Conservation (phyloP, 345 rosid species). For the Ailanthus altissimus region DNA sequence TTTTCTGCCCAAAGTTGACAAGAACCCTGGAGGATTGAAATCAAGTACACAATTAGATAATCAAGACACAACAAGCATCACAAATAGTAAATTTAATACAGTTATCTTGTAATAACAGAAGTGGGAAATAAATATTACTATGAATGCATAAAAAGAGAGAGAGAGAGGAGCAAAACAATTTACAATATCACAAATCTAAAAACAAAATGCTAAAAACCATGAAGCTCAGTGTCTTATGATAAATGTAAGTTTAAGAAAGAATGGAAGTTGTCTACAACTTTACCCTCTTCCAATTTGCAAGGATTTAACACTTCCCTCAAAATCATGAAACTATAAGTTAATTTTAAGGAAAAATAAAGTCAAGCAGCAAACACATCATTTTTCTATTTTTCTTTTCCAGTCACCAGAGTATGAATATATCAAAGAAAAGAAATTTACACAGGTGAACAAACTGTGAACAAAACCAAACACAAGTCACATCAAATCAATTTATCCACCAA, state of each 20-base stretch:
- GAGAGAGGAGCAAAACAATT: too few species aligned
- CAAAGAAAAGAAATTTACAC: not conserved
- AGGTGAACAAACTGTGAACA: not conserved
- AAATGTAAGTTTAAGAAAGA: not conserved
- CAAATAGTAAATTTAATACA: not conserved
- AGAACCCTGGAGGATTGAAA: conserved; percentile 60
- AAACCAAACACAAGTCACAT: not conserved
- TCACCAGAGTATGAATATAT: too few species aligned
- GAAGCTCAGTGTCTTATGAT: not conserved
- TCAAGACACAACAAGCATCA: not conserved
- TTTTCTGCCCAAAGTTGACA: conserved; percentile 85
- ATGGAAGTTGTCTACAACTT: not conserved
- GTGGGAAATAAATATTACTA: too few species aligned
- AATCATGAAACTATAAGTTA: not conserved
- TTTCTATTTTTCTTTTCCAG: too few species aligned
- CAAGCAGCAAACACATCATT: not conserved
- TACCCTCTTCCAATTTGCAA: not conserved
- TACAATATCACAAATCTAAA: not conserved
- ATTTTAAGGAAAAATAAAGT: not conserved
- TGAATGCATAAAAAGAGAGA: not conserved
- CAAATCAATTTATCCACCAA: not conserved
- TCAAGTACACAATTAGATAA: conserved; percentile 16
- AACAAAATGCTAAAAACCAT: not conserved
- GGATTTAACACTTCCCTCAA: not conserved
- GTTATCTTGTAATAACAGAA: not conserved